Evolutionary conservation across 331 rosid genomes (phyloP), one percentile per base, ranked within the genome.

Genomic region (Pyracantha coccinea): DNA sequence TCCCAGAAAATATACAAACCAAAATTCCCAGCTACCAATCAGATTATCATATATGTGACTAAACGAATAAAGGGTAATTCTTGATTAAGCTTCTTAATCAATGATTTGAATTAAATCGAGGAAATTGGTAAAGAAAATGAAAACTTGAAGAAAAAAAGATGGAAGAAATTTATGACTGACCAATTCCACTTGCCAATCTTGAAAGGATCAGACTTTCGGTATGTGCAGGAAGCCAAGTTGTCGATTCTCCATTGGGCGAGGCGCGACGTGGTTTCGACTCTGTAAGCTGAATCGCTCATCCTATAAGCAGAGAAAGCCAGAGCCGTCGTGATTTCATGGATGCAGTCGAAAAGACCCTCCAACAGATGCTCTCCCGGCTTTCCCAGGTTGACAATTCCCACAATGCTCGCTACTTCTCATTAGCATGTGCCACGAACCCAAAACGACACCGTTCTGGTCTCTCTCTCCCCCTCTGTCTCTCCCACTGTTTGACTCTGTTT

Each of bases 161-260:
- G 45, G 14, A 11, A 0, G 1, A 10, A 9, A 9, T 10, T 38
- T 9, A 38, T 9, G 7, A 47, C 75, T 73, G 67, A 93, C 98
- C 99, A 94, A 25, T 94, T 94, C 99, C 99, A 94, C 66, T 82
- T 86, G 52, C 99, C 99, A 66, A 94, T 85, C 79, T 84, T 94
- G 95, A 94, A 94, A 68, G 99, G 93, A 83, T 94, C 99, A 55
- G 99, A 94, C 79, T 92, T 94, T 32, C 97, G 88, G 84, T 86
- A 94, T 10, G 93, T 85, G 75, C 97, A 92, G 31, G 99, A 90
- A 75, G 96, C 77, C 83, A 90, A 79, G 75, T 90, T 92, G 32
- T 94, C 95, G 88, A 94, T 88, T 84, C 93, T 82, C 99, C 99
- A 94, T 87, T 94, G 99, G 28, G 99, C 99, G 57, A 94, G 92